Conservation (phyloP, 2,329 filamentous ascomycete genomes). For the Epichloe bromicola region DNA sequence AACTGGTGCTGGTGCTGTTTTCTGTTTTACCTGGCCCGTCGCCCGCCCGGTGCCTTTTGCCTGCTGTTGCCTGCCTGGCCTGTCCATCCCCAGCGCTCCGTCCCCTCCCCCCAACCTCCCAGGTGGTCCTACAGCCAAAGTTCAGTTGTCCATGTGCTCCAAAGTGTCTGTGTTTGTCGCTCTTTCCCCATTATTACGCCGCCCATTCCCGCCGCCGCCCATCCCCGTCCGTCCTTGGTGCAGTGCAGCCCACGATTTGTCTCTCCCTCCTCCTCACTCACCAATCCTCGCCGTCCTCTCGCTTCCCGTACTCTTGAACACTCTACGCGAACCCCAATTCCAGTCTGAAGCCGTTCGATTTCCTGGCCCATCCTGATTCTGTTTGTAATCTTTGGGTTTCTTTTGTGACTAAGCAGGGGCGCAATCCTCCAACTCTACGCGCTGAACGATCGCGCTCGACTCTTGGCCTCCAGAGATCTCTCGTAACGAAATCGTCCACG, state of each 20-base stretch:
- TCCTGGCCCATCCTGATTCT: neutral
- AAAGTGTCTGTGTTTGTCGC: constrained; percentile 17
- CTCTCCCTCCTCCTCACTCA: constrained; percentile 10
- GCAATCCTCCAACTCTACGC: constrained; percentile 10
- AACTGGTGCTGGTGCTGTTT: too few species aligned
- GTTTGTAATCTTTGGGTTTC: constrained; percentile 9
- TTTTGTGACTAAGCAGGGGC: constrained; percentile 5
- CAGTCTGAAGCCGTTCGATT: neutral
- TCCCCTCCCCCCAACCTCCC: neutral
- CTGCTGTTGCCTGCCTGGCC: neutral
- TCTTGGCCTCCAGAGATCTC: constrained; percentile 4
- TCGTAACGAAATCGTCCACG: constrained; percentile 18
- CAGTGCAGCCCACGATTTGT: constrained; percentile 17
- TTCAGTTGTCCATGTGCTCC: neutral
- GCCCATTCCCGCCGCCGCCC: constrained; percentile 5
- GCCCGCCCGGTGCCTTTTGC: neutral
- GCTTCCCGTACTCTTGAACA: constrained; percentile 4
- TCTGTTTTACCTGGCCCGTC: too few species aligned
- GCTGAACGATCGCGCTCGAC: constrained; percentile 14
- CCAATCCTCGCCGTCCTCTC: constrained; percentile 2
- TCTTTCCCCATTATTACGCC: constrained; percentile 19
- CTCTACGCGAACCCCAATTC: constrained; percentile 8
- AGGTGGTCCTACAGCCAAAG: neutral
- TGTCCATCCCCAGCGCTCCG: neutral
- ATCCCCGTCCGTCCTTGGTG: neutral